These are phyloP conservation scores for Sonneratia caseolaris DNA, from an alignment of 345 rosid species.

Conservation along the genomic window DNA sequence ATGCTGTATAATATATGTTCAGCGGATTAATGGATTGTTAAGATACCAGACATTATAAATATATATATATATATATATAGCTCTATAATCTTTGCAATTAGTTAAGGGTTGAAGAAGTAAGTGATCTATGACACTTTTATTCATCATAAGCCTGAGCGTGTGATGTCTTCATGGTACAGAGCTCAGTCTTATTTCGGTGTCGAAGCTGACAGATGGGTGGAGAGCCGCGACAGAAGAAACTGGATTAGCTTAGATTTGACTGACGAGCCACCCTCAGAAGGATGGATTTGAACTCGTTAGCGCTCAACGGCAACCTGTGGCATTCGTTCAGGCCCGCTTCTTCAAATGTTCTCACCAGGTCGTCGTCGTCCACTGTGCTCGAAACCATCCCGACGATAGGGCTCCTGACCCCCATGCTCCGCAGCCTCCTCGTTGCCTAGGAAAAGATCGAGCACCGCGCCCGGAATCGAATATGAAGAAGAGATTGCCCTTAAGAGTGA, in stretches of 20 bases:
- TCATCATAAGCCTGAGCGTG: neutral
- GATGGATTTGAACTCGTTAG: neutral
- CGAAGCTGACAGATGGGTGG: too few species aligned
- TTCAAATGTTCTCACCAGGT: neutral
- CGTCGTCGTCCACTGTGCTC: neutral
- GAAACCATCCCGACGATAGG: conserved; percentile 1
- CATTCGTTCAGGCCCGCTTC: neutral
- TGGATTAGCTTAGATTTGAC: neutral
- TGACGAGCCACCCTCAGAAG: neutral
- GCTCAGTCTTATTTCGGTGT: too few species aligned
- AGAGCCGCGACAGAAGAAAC: neutral
- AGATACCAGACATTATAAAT: too few species aligned
- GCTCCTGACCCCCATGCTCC: neutral
- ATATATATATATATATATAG: too few species aligned
- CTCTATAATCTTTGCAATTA: too few species aligned
- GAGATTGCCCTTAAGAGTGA: too few species aligned
- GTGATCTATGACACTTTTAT: too few species aligned
- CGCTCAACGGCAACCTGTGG: neutral
- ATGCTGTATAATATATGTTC: too few species aligned
- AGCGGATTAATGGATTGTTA: too few species aligned
- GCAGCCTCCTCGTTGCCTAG: neutral
- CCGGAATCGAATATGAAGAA: too few species aligned
- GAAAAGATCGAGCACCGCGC: neutral
- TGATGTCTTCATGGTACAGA: too few species aligned
- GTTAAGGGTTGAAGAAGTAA: too few species aligned